Evolutionary conservation across 331 rosid genomes (phyloP).

Genomic region (Rosa hybrid): DNA sequence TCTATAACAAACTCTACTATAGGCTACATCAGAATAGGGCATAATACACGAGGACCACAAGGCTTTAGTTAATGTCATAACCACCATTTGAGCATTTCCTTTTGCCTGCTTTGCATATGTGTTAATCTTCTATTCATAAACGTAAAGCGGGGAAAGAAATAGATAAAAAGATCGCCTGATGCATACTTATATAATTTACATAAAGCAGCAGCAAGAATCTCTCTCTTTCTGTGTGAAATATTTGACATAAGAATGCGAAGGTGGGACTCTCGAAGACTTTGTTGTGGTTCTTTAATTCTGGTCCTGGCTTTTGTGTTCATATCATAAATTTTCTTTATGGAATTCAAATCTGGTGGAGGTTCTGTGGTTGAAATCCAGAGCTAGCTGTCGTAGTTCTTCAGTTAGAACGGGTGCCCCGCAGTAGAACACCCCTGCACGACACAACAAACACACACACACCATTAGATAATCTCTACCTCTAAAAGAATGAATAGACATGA

Average conservation of each 20-base stretch:
- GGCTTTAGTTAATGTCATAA: background rate
- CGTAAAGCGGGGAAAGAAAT: background rate
- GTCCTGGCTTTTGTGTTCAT: background rate
- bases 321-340: conserved; percentile 24
- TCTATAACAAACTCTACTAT: background rate
- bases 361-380: conserved; percentile 18
- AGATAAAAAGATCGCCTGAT: background rate
- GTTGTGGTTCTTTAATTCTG: background rate
- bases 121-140: background rate
- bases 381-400: conserved; percentile 14
- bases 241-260: background rate
- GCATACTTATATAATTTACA: conserved; percentile 1
- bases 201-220: background rate
- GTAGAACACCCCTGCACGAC: conserved; percentile 29
- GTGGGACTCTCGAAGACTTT: conserved; percentile 8
- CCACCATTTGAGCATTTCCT: background rate
- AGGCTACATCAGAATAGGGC: background rate
- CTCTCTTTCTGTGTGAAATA: background rate
- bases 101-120: background rate
- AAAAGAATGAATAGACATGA: conserved; percentile 10
- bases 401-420: conserved; percentile 17
- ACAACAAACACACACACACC: background rate
- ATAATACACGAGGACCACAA: background rate
- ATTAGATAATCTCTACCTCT: background rate
- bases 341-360: conserved; percentile 24